Percentiles rank a stretch among this genome's conserved stretches.
phyloP scores from a whole-genome alignment of 805 yeast species.

The Yarrowia sp. region DNA sequence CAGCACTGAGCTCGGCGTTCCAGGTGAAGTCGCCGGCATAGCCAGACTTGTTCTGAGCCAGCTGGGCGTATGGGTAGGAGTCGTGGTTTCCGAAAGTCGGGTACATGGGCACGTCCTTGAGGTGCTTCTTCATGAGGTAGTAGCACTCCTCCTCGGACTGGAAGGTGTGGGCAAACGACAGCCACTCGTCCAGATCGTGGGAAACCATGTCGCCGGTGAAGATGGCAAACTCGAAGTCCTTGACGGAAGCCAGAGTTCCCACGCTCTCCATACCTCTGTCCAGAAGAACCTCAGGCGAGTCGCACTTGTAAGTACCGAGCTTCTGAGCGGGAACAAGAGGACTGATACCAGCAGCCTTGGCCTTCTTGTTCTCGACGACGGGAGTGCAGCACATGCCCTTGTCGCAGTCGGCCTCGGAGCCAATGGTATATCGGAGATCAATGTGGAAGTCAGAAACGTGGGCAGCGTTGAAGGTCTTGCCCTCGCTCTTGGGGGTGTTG shows the following conservation, averaged over 20 bases:
- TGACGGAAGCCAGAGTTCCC: constrained; percentile 39
- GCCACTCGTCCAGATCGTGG: constrained; percentile 51
- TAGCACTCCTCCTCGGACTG: constrained; percentile 52
- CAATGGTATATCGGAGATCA: constrained; percentile 49
- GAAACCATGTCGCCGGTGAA: constrained; percentile 77
- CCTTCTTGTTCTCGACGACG: constrained; percentile 15
- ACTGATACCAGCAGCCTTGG: constrained; percentile 30
- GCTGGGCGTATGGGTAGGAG: constrained; percentile 67
- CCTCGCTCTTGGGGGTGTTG: constrained; percentile 39
- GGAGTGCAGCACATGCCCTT: constrained; percentile 60
- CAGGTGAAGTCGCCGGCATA: constrained; percentile 46
- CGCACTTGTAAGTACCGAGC: constrained; percentile 63
- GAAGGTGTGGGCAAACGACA: constrained; percentile 48
- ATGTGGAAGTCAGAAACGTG: constrained; percentile 68
- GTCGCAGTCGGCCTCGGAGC: constrained; percentile 46
- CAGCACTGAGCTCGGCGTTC: constrained; percentile 50
- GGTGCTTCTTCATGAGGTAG: constrained; percentile 51
- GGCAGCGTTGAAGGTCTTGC: constrained; percentile 54
- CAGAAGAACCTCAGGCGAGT: constrained; percentile 52
- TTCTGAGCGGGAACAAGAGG: constrained; percentile 51
- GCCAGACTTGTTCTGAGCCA: constrained; percentile 54
- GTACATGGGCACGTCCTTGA: constrained; percentile 55
- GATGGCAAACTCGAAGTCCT: constrained; percentile 55
- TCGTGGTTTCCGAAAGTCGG: constrained; percentile 72
- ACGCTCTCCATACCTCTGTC: constrained; percentile 43